Base-by-base conservation (phyloP, 345 rosid genomes). In the Combretum micranthum region DNA sequence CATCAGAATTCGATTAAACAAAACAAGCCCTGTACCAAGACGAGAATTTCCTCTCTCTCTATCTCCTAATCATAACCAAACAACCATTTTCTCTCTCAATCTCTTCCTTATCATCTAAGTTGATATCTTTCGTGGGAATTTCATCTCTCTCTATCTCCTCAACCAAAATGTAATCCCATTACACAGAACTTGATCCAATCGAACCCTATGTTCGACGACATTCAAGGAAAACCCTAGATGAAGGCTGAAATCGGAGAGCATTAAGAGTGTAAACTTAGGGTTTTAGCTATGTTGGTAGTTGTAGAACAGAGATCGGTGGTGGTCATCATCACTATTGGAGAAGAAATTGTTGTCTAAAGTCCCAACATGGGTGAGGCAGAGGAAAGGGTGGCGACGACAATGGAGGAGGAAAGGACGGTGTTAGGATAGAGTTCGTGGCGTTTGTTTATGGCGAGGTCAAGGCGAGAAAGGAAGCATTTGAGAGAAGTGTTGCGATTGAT, bases 401-500 rank as follows among this genome's bases (percentile, higher is more conserved):
- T n/a, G 83, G 58, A 51, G 74, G 55, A 17, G 67, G 55, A 61
- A 52, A 53, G 20, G 69, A 62, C 15, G 72, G 67, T 42, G 64
- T 14, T 70, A 65, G 26, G 43, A 50, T 17, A 16, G n/a, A 48
- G 57, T 55, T 44, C 63, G 66, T 72, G 81, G 21, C 64, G 22
- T 65, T 20, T 7, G 25, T 62, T 26, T 46, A 57, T 65, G n/a
- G 74, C 59, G 47, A 81, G 84, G 71, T 84, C 87, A 64, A 86
- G 81, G 15, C 90, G 98, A 64, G 93, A 81, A 72, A 88, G 90
- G 62, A 85, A 84, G 63, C 91, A 77, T 57, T 75, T 82, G 62
- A 92, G 84, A 53, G 94, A 83, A 22, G 97, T 88, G 70, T 86
- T 91, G 47, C 80, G 75, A 74, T 93, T 94, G 76, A 93, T 78